These are phyloP conservation scores for Xylariaceae sp. DNA, from an alignment of 2,329 filamentous ascomycete genomes.

Conservation along the genomic window DNA sequence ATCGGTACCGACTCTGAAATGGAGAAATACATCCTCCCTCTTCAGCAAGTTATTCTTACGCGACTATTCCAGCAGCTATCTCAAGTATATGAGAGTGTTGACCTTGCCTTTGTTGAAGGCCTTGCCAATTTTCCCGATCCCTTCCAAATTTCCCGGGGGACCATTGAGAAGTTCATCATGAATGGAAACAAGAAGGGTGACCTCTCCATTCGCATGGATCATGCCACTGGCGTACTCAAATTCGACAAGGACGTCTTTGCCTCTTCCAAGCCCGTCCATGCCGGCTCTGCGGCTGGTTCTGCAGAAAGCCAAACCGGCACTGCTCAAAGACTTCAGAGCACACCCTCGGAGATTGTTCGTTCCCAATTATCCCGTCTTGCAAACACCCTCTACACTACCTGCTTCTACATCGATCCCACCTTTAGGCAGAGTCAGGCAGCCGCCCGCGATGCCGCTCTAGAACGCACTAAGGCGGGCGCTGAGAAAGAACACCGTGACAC, in stretches of 20 bases:
- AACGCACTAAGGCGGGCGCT: conserved; percentile 79
- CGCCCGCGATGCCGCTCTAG: conserved; percentile 74
- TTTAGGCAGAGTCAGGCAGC: conserved; percentile 79
- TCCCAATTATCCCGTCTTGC: conserved; percentile 89
- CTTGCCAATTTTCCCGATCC: conserved; percentile 95
- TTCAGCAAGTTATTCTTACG: conserved; percentile 98
- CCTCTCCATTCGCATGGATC: conserved; percentile 90
- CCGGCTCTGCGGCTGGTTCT: conserved; percentile 78
- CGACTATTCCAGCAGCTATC: conserved; percentile 98
- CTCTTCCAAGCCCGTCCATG: conserved; percentile 85
- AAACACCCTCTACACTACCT: conserved; percentile 86
- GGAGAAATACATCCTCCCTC: conserved; percentile 91
- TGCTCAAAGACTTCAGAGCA: conserved; percentile 94
- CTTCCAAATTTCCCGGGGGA: conserved; percentile 84
- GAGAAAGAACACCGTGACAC: conserved; percentile 86
- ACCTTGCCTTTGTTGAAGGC: conserved; percentile 86
- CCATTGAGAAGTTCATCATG: conserved; percentile 99
- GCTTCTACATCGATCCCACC: conserved; percentile 88
- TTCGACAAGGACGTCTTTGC: conserved; percentile 99
- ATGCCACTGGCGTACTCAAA: conserved; percentile 89
- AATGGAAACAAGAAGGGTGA: conserved; percentile 99
- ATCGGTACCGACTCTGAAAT: conserved; percentile 93
- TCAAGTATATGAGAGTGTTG: conserved; percentile 97
- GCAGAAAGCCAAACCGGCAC: conserved; percentile 79
- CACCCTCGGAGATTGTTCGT: conserved; percentile 93